These are phyloP conservation scores for Aphanocladium album DNA, from an alignment of 2,329 filamentous ascomycete genomes.

Conservation along the genomic window DNA sequence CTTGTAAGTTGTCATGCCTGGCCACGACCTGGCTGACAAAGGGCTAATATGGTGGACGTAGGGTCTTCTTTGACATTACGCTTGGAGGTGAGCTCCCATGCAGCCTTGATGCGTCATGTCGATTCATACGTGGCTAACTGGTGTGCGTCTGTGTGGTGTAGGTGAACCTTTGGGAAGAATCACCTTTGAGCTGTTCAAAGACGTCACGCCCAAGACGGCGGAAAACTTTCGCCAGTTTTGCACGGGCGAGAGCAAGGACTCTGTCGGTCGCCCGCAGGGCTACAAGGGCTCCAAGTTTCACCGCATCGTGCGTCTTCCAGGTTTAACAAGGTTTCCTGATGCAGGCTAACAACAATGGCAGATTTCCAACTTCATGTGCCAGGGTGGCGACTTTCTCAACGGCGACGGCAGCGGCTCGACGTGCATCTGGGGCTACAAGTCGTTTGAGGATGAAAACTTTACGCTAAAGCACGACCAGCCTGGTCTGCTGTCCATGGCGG, in stretches of 20 bases:
- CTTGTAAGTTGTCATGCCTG: slow-evolving; percentile 43
- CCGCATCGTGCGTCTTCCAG: slow-evolving; percentile 64
- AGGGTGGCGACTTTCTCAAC: slow-evolving; percentile 93
- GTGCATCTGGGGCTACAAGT: slow-evolving; percentile 79
- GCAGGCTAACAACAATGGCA: slow-evolving; percentile 31
- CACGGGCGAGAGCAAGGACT: slow-evolving; percentile 83
- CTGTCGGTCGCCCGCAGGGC: slow-evolving; percentile 72
- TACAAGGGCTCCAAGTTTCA: slow-evolving; percentile 96
- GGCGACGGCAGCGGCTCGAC: slow-evolving; percentile 86
- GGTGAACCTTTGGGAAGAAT: slow-evolving; percentile 82
- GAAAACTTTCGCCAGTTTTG: slow-evolving; percentile 98
- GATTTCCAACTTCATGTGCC: slow-evolving; percentile 97
- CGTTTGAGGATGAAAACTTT: slow-evolving; percentile 91
- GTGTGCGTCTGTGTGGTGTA: slow-evolving; percentile 28
- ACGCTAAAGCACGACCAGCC: slow-evolving; percentile 69
- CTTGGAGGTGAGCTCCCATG: slow-evolving; percentile 59
- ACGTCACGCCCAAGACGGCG: slow-evolving; percentile 79
- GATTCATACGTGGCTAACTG: too few species aligned
- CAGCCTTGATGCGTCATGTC: neutral
- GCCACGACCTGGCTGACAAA: too few species aligned
- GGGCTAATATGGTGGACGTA: neutral
- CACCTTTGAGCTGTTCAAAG: slow-evolving; percentile 84
- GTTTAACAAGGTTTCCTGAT: neutral
- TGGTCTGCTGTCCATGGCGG: slow-evolving; percentile 88
- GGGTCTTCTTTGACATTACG: slow-evolving; percentile 69